phyloP scores from a whole-genome alignment of 2,329 filamentous ascomycete species.

The Aspergillus calidoustus region DNA sequence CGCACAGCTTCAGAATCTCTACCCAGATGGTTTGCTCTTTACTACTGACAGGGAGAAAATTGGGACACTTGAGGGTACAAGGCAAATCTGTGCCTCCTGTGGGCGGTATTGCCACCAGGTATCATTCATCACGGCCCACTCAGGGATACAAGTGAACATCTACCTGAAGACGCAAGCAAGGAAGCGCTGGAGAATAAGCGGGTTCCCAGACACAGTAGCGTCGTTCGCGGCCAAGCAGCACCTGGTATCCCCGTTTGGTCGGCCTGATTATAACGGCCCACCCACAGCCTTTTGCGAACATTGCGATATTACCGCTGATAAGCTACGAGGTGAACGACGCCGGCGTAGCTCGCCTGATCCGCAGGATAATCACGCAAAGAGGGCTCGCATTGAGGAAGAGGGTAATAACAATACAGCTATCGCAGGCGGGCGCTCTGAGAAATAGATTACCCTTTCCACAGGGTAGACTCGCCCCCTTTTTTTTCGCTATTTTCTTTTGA shows the following conservation, averaged over 20 bases:
- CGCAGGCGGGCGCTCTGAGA: too few relatives aligned
- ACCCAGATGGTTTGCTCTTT: constrained; percentile 21
- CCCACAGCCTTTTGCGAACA: constrained; percentile 4
- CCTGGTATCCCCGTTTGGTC: constrained; percentile 14
- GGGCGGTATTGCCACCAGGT: constrained; percentile 16
- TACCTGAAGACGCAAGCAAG: constrained; percentile 13
- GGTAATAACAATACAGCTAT: background rate
- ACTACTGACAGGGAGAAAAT: constrained; percentile 19
- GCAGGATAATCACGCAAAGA: constrained; percentile 2
- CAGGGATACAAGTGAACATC: constrained; percentile 14
- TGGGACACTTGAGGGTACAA: constrained; percentile 1
- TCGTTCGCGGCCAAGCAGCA: constrained; percentile 13
- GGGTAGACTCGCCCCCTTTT: too few relatives aligned
- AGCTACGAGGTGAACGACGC: background rate
- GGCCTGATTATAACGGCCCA: constrained; percentile 7
- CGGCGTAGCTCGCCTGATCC: constrained; percentile 4
- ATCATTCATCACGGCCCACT: constrained; percentile 10
- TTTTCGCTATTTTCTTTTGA: too few relatives aligned
- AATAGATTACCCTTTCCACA: too few relatives aligned
- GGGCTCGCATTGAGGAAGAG: background rate
- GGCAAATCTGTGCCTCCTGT: constrained; percentile 13
- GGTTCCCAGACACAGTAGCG: constrained; percentile 15
- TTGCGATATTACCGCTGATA: constrained; percentile 5
- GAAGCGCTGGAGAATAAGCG: constrained; percentile 19
- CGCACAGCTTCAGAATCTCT: constrained; percentile 19